Evolutionary conservation across 495 filamentous ascomycete species (phyloP), one percentile per base, ranked within the genome.

Genomic region (Neurospora hispaniola): DNA sequence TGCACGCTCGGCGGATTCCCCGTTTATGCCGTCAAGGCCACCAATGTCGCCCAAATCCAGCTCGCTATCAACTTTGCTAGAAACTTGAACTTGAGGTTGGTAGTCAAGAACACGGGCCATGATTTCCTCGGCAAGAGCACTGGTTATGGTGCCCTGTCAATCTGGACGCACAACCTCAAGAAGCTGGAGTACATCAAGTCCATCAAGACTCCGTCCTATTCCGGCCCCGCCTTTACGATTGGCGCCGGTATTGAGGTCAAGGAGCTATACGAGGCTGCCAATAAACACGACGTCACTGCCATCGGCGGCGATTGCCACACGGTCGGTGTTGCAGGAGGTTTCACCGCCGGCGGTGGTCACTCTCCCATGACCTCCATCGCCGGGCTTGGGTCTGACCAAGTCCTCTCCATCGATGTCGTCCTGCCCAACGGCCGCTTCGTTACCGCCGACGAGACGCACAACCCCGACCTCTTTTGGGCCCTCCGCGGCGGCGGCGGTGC

Each of bases 81-180:
- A 4, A 87, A 88, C 31, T 69, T 81, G 3, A 87, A 88, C 59
- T 72, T 92, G 12, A 84, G 90, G 42, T 80, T 93, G 16, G 87
- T 89, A 0, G 82, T 93, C 23, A 83, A 85, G 79, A 92, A 90
- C 73, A 92, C 90, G 1, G 90, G 90, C 39, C 90, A 92, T 74
- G 89, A 90, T 76, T 90, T 88, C 80, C 81, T 79, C 42, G 89
- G 87, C 71, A 89, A 89, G 79, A 86, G 78, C 2, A 74, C 74
- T 2, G 84, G 83, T 31, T 75, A 77, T 39, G 88, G 87, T 59
- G 82, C 86, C 5, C 78, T 90, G 14, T 82, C 83, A 31, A 80
- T 91, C 72, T 90, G 88, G 87, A 90, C 88, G 11, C 87, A 90
- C 73, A 77, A 86, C 42, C 76, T 85, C 48, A 73, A 79, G 41